Percentiles rank a stretch among this genome's conserved stretches.
phyloP scores from a whole-genome alignment of 2,329 filamentous ascomycete genomes.

The Cladophialophora exuberans region DNA sequence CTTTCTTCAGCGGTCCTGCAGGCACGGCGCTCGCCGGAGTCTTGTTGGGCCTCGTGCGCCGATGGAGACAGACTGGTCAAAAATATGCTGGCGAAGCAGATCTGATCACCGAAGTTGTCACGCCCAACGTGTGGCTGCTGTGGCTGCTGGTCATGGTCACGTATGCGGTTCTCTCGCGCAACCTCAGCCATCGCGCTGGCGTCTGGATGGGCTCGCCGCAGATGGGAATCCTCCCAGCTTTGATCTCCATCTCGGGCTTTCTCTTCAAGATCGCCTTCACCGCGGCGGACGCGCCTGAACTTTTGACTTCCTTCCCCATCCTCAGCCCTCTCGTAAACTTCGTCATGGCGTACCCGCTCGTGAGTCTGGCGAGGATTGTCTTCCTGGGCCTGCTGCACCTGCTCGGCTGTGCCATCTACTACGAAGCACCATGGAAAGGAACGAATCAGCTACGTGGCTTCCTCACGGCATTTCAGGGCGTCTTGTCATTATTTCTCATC shows the following conservation, averaged over 20 bases:
- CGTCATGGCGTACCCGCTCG: conserved; percentile 36
- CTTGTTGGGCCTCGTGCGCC: conserved; percentile 67
- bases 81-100: conserved; percentile 92
- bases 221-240: conserved; percentile 30
- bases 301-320: conserved; percentile 54
- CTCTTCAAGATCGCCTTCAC: conserved; percentile 92
- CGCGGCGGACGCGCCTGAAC: conserved; percentile 81
- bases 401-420: conserved; percentile 29
- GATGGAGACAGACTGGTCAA: conserved; percentile 97
- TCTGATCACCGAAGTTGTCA: conserved; percentile 73
- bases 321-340: conserved; percentile 41
- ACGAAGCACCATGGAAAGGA: conserved; percentile 31
- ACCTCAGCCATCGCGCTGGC: conserved; percentile 43
- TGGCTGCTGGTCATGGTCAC: conserved; percentile 74
- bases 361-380: conserved; percentile 55
- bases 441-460: conserved; percentile 19
- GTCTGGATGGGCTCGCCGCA: conserved; percentile 28
- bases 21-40: conserved; percentile 57
- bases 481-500: conserved; percentile 77
- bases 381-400: conserved; percentile 50
- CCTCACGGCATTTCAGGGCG: conserved; percentile 59
- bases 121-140: conserved; percentile 65
- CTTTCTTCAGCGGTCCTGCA: conserved; percentile 12
- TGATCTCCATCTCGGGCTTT: conserved; percentile 62
- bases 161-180: conserved; percentile 64